Evolutionary conservation across 441 rosid genomes (phyloP), one percentile per base, ranked within the genome.

Genomic region (Eruca vesicaria): DNA sequence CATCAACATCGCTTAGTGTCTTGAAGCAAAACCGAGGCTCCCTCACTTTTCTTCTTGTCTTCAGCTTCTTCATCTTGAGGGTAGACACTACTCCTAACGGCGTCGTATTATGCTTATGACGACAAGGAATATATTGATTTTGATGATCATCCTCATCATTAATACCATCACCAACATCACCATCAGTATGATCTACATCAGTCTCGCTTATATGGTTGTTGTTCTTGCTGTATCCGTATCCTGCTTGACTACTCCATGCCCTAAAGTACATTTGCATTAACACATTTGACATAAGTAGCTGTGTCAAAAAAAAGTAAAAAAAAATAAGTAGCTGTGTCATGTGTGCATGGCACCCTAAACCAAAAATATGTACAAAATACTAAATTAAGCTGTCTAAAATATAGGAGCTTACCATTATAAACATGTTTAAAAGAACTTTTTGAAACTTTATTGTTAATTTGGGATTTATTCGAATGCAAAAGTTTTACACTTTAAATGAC

Each of bases 21-120:
- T 94, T 90, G 89, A 94, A 94, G 85, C 97, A 90, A 79, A 94
- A 94, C 83, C 99, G 86, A 26, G 99, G 99, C 62, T 94, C 99
- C 63, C 99, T 90, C 50, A 94, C 94, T 85, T 90, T 94, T 73
- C 89, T 92, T 71, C 97, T 90, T 71, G 87, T 82, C 80, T 90
- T 90, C 2, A 86, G 82, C 83, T 86, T 90, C 84, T 92, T 94
- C 91, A 88, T 88, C 69, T 90, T 94, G 84, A 88, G 64, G 7
- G 87, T 66, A 5, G 97, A 82, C 43, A 72, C 65, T 68, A 88
- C 73, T 23, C 97, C 92, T 9, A 86, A 41, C 16, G 69, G 66
- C 15, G 32, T 21, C 43, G 62, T 64, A 29, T 60, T 71, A 35
- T 65, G 68, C 15, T 66, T 68, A 78, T 78, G 66, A 76, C 33